Evolutionary conservation across 2,329 filamentous ascomycete genomes (phyloP).

Genomic region (Aaosphaeria arxii): DNA sequence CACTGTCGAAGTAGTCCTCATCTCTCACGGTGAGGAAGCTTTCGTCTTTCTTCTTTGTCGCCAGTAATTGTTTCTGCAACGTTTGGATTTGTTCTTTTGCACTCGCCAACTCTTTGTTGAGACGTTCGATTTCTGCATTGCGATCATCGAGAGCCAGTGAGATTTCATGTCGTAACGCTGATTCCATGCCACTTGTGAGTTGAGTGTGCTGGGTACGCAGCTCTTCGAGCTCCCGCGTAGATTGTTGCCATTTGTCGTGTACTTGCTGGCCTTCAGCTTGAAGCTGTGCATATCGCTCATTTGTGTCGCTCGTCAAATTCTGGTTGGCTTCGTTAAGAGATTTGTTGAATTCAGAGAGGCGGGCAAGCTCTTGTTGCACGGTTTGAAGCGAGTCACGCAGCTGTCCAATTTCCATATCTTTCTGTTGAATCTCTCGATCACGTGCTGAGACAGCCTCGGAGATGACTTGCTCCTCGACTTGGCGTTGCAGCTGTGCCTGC

Average conservation of each 20-base stretch:
- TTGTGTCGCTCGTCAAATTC: conserved; percentile 72
- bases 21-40: conserved; percentile 78
- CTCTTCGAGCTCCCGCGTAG: conserved; percentile 67
- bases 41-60: conserved; percentile 56
- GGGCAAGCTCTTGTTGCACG: conserved; percentile 76
- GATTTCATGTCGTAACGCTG: conserved; percentile 60
- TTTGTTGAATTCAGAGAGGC: conserved; percentile 79
- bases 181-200: conserved; percentile 61
- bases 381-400: conserved; percentile 76
- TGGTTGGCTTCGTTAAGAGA: conserved; percentile 74
- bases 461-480: conserved; percentile 49
- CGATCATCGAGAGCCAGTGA: conserved; percentile 70
- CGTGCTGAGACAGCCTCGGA: conserved; percentile 59
- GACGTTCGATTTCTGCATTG: conserved; percentile 74
- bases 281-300: conserved; percentile 65
- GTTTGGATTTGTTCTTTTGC: conserved; percentile 62
- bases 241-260: conserved; percentile 54
- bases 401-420: conserved; percentile 81
- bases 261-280: conserved; percentile 61
- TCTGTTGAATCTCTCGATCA: conserved; percentile 70
- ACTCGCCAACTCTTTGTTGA: conserved; percentile 74
- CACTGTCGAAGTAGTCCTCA: conserved; percentile 92
- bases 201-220: conserved; percentile 62
- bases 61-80: conserved; percentile 59
- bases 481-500: conserved; percentile 52